Percentiles rank a stretch among this genome's conserved stretches.
These are phyloP conservation scores for Penicillium sp. DNA, from an alignment of 2,329 filamentous ascomycete species.

Conservation along the genomic window DNA sequence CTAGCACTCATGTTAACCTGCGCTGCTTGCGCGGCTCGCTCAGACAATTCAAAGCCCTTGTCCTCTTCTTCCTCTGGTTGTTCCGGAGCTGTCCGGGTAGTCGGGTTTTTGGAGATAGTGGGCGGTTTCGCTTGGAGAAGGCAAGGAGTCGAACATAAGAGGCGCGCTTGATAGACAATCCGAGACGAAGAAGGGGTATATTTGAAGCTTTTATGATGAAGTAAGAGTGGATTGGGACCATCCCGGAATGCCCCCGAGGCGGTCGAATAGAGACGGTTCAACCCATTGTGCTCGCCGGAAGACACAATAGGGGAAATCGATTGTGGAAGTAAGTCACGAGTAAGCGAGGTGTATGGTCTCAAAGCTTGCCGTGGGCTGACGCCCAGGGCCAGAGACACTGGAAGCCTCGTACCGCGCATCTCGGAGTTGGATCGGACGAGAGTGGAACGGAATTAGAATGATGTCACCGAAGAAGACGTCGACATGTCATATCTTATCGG, in stretches of 20 bases:
- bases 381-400: slow-evolving; percentile 37
- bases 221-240: slow-evolving; percentile 14
- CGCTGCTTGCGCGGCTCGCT: slow-evolving; percentile 80
- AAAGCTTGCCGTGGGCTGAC: slow-evolving; percentile 27
- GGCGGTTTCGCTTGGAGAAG: slow-evolving; percentile 29
- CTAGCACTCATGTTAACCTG: slow-evolving; percentile 87
- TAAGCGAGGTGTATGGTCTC: slow-evolving; percentile 18
- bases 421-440: slow-evolving; percentile 26
- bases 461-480: slow-evolving; percentile 26
- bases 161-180: slow-evolving; percentile 26
- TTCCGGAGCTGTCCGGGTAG: slow-evolving; percentile 37
- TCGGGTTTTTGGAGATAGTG: slow-evolving; percentile 19
- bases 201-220: slow-evolving; percentile 16
- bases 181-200: slow-evolving; percentile 15
- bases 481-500: slow-evolving; percentile 36
- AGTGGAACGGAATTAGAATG: slow-evolving; percentile 20
- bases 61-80: slow-evolving; percentile 53
- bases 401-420: slow-evolving; percentile 45
- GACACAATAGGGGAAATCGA: not conserved
- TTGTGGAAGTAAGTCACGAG: slow-evolving; percentile 21
- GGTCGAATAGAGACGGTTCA: slow-evolving; percentile 27
- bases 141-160: slow-evolving; percentile 28
- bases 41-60: slow-evolving; percentile 67
- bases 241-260: slow-evolving; percentile 23
- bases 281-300: slow-evolving; percentile 10